These are phyloP conservation scores for Schwanniomyces sp. DNA, from an alignment of 805 yeast species.

Conservation along the genomic window DNA sequence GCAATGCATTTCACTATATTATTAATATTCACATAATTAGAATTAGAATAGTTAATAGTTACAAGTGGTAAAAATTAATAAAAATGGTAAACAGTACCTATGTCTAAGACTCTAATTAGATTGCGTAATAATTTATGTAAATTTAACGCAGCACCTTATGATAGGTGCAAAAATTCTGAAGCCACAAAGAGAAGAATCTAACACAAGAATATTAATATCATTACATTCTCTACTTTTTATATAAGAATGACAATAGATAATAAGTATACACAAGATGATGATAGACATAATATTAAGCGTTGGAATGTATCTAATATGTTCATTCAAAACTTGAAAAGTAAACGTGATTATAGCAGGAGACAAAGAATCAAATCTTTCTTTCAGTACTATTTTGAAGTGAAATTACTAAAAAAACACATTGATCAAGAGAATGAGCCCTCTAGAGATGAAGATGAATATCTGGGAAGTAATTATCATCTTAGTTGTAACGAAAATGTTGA, in stretches of 20 bases:
- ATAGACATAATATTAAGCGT: not conserved
- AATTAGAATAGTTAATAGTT: no score
- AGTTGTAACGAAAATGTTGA: not conserved
- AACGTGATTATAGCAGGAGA: not conserved
- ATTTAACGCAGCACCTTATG: no score
- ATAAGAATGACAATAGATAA: not conserved
- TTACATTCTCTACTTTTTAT: no score
- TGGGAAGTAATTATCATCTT: not conserved
- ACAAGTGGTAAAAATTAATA: not conserved
- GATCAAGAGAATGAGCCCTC: not conserved
- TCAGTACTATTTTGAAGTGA: not conserved
- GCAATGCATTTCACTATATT: no score
- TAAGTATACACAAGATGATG: not conserved
- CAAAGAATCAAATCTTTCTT: constrained; percentile 1
- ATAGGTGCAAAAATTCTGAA: no score
- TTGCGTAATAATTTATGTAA: no score
- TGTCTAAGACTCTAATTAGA: no score
- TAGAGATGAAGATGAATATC: not conserved
- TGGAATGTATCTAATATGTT: not conserved
- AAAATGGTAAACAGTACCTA: no score
- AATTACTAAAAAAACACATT: not conserved
- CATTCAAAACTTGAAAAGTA: not conserved
- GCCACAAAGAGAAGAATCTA: no score
- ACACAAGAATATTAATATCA: no score
- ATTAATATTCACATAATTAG: no score